Conservation (phyloP, 768 basidiomycete genomes). For the Sporobolomyces pararoseus region DNA sequence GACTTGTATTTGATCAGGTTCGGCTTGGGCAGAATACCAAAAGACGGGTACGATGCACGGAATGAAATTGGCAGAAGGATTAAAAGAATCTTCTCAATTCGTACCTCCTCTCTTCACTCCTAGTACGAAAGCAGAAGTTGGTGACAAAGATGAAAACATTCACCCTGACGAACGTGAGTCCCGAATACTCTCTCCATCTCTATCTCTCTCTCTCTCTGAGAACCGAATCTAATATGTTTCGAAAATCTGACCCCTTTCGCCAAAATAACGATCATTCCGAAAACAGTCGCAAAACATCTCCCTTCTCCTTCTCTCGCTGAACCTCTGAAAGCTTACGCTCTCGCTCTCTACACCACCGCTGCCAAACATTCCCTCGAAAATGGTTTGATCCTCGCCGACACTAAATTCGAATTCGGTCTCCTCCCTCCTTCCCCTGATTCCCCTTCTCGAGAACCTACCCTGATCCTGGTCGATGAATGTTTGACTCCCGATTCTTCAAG, state of each 20-base stretch:
- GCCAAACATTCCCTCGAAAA: constrained; percentile 55
- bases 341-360: constrained; percentile 58
- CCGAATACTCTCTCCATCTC: background rate
- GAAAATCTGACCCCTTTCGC: no score
- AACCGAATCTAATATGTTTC: background rate
- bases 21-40: constrained; percentile 92
- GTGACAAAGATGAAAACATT: constrained; percentile 93
- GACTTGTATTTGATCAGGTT: constrained; percentile 58
- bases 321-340: constrained; percentile 40
- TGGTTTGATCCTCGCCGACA: constrained; percentile 92
- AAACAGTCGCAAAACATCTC: constrained; percentile 23
- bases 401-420: constrained; percentile 97
- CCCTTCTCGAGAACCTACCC: constrained; percentile 44
- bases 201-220: background rate
- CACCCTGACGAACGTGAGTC: constrained; percentile 68
- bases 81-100: constrained; percentile 81
- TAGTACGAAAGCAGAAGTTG: constrained; percentile 92
- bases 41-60: constrained; percentile 81
- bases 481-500: constrained; percentile 95
- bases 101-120: constrained; percentile 86
- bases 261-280: no score
- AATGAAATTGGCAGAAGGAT: constrained; percentile 66
- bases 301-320: constrained; percentile 38
- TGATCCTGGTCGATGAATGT: constrained; percentile 92
- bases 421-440: constrained; percentile 50